These are phyloP conservation scores for Capronia coronata DNA, from an alignment of 2,329 filamentous ascomycete species.

Conservation along the genomic window DNA sequence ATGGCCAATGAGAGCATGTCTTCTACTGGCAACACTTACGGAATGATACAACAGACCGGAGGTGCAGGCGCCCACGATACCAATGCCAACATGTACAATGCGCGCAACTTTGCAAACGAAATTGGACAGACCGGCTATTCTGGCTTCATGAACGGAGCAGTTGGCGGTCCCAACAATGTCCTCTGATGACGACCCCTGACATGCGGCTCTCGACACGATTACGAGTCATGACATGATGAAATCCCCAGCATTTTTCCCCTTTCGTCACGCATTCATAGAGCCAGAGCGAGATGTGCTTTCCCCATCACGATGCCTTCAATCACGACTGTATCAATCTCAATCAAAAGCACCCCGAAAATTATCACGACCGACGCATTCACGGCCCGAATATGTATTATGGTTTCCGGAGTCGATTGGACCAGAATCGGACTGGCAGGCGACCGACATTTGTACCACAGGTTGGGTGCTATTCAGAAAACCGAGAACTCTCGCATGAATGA, in stretches of 20 bases:
- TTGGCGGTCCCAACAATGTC: slow-evolving; percentile 18
- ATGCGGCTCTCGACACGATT: slow-evolving; percentile 10
- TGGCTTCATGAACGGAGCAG: slow-evolving; percentile 17
- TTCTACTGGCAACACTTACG: slow-evolving; percentile 14
- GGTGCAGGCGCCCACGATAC: slow-evolving; percentile 7
- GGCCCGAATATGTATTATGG: slow-evolving; percentile 23
- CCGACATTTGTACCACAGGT: slow-evolving; percentile 10
- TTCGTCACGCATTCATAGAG: slow-evolving; percentile 13
- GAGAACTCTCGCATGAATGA: slow-evolving; percentile 19
- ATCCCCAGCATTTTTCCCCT: slow-evolving; percentile 16
- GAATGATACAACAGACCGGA: slow-evolving; percentile 6
- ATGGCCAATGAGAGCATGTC: slow-evolving; percentile 11
- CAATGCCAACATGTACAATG: slow-evolving; percentile 20
- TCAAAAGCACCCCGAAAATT: slow-evolving; percentile 14
- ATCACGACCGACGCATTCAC: slow-evolving; percentile 18
- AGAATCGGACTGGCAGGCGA: slow-evolving; percentile 25
- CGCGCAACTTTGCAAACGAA: slow-evolving; percentile 18
- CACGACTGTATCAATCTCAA: slow-evolving; percentile 22
- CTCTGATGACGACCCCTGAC: slow-evolving; percentile 12
- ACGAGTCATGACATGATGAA: slow-evolving; percentile 26
- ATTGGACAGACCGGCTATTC: slow-evolving; percentile 19
- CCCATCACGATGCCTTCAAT: slow-evolving; percentile 7
- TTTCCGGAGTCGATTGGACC: slow-evolving; percentile 14
- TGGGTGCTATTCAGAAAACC: slow-evolving; percentile 6
- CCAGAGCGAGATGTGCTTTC: slow-evolving; percentile 2